Conservation (phyloP, 2,329 filamentous ascomycete species). For the Hawksworthiomyces lignivorus region DNA sequence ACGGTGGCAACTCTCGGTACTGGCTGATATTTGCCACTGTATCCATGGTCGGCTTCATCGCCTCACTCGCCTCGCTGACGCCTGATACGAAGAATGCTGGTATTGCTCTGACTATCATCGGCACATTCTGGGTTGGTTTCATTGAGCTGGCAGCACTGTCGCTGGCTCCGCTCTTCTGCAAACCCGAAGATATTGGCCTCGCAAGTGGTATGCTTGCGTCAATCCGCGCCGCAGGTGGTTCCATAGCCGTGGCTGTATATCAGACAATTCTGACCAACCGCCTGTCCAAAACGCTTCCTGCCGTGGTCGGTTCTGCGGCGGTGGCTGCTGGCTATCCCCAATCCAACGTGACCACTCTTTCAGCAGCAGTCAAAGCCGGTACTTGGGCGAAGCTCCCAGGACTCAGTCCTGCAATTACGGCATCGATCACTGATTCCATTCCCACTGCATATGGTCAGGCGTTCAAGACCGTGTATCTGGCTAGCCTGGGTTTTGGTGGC, state of each 20-base stretch:
- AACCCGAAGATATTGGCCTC: constrained; percentile 31
- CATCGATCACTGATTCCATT: neutral
- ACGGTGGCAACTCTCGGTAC: constrained; percentile 28
- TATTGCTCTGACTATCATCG: constrained; percentile 27
- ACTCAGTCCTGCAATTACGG: neutral
- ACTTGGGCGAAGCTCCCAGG: constrained; percentile 6
- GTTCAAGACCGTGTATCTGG: constrained; percentile 8
- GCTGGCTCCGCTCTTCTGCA: constrained; percentile 29
- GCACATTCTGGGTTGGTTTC: constrained; percentile 29
- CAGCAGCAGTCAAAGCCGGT: neutral
- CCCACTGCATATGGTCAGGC: constrained; percentile 4
- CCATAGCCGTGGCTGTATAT: constrained; percentile 28
- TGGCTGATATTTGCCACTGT: constrained; percentile 30
- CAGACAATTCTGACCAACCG: constrained; percentile 26
- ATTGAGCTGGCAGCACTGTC: constrained; percentile 28
- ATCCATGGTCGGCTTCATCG: constrained; percentile 29
- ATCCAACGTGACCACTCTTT: neutral
- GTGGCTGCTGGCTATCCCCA: constrained; percentile 24
- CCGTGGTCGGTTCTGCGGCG: constrained; percentile 24
- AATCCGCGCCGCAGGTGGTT: constrained; percentile 24
- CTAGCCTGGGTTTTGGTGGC: constrained; percentile 6
- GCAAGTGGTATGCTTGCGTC: constrained; percentile 32
- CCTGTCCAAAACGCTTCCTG: constrained; percentile 22
- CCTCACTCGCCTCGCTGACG: constrained; percentile 26
- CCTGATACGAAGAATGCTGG: constrained; percentile 23